Base-by-base conservation (phyloP, 257 asterid genomes). In the Nicotiana undulata region DNA sequence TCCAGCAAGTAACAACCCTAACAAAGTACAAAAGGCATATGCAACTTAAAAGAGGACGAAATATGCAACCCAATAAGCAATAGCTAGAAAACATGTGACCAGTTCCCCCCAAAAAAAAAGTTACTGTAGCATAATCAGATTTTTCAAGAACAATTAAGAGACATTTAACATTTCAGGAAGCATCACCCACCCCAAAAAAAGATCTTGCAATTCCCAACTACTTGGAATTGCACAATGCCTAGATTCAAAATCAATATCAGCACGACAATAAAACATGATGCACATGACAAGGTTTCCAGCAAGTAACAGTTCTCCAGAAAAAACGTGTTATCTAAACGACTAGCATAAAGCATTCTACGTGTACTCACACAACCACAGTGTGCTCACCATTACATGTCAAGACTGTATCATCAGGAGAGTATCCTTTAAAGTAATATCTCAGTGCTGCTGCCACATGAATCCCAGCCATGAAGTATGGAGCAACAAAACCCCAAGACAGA, bases 401-500 rank as follows among this genome's bases (percentile, higher is more conserved):
- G 84, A 83, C 83, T 63, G 89, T 83, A 81, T 90, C 95, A 80
- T 88, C 91, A 80, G 88, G 84, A 76, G 91, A 80, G 86, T 85
- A 77, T 55, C 90, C 94, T 80, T 86, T 89, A 65, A 49, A 86
- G 84, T 90, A 86, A 79, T 84, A 84, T 77, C 98, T 90, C 79
- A 92, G 60, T 52, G 96, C 96, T 76, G 98, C 98, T 46, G 91
- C 88, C 75, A 94, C 75, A 76, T 96, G 96, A 83, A 96, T 80
- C 58, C 87, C 89, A 63, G 96, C 90, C 98, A 96, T 92, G 34
- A 94, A 0, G 80, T 89, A 96, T 56, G 99, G 99, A 61, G 88
- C 51, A 34, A 91, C 92, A 84, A 96, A 96, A 81, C 98, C 99
- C 99, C 99, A 96, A 9, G 99, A 96, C 49, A 94, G 90, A 87